Evolutionary conservation across 441 rosid genomes (phyloP), one percentile per base, ranked within the genome.

Genomic region (Gossypium davidsonii): DNA sequence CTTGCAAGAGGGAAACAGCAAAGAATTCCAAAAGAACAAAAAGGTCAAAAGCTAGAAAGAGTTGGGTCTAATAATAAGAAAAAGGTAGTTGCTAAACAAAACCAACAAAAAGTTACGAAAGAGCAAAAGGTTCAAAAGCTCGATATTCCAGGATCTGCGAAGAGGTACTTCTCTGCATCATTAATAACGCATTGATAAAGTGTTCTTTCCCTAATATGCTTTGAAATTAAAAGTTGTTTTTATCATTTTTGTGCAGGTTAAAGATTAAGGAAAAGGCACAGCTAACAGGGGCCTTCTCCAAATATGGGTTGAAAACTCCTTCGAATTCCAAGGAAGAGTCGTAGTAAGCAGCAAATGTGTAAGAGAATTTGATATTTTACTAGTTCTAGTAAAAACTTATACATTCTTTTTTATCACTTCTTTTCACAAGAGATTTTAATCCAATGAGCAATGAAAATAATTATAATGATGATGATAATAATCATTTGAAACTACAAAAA

Each of bases 201-300:
- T 55, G 62, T n/a, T 51, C 6, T 5, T 28, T 28, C 53, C 56
- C 55, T 15, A 4, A 49, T 63, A 11, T 57, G 37, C 12, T 57
- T 12, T 59, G 9, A 39, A 15, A 9, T 63, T 49, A 12, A 53
- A 42, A 49, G 58, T 67, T 67, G 31, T 44, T 6, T 31, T 57
- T 49, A 15, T 51, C 3, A 12, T 20, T 23, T 25, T 39, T 48
- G 56, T 76, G 84, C 85, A 94, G 95, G 82, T 80, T 94, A 79
- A 89, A 81, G 84, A 62, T 88, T 74, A 87, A 82, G 85, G 98
- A 94, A 85, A 90, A 87, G 84, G 84, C 92, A 37, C 72, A 85
- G 69, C 84, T 94, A 70, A 85, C 85, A 0, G 88, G 85, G 0
- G 96, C 90, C 39, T 84, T 91, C 71, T 72, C 84, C 49, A 94